phyloP scores from a whole-genome alignment of 805 yeast species.

The Danielia oregonensis region DNA sequence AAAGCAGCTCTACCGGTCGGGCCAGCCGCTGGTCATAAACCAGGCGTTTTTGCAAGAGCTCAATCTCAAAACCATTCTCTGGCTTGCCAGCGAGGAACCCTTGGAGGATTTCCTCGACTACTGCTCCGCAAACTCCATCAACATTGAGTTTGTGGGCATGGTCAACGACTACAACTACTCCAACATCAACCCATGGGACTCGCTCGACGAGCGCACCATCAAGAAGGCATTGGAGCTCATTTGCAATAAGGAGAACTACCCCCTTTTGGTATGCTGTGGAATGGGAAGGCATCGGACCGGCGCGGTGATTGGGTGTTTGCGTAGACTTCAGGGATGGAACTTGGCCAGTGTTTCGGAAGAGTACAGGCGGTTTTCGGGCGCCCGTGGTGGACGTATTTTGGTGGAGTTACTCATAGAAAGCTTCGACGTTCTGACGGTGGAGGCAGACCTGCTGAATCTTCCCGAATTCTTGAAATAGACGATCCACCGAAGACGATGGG shows the following conservation, averaged over 20 bases:
- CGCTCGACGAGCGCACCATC: slow-evolving; percentile 78
- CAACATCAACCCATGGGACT: slow-evolving; percentile 91
- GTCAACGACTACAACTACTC: slow-evolving; percentile 56
- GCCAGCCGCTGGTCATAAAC: slow-evolving; percentile 93
- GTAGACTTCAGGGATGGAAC: slow-evolving; percentile 97
- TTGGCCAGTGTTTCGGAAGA: slow-evolving; percentile 88
- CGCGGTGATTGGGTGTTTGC: slow-evolving; percentile 88
- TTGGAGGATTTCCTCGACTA: slow-evolving; percentile 81
- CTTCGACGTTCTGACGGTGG: slow-evolving; percentile 35
- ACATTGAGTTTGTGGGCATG: slow-evolving; percentile 78
- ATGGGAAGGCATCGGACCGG: slow-evolving; percentile 99
- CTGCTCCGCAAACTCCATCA: slow-evolving; percentile 67
- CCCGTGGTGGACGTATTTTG: slow-evolving; percentile 85
- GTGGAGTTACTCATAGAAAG: slow-evolving; percentile 86
- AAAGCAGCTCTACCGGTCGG: slow-evolving; percentile 77
- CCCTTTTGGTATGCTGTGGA: slow-evolving; percentile 90
- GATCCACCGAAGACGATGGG: too few relatives aligned
- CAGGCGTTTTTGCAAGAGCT: slow-evolving; percentile 79
- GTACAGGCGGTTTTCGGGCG: slow-evolving; percentile 89
- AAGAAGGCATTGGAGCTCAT: slow-evolving; percentile 75
- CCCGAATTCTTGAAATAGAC: slow-evolving; percentile 35
- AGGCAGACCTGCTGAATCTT: slow-evolving; percentile 27
- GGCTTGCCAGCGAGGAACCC: slow-evolving; percentile 97
- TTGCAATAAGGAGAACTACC: slow-evolving; percentile 69
- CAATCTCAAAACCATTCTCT: slow-evolving; percentile 72